Percentiles rank a stretch among this genome's conserved stretches.
Evolutionary conservation across 2,329 filamentous ascomycete species (phyloP).

Genomic region (Xylogone sp.): DNA sequence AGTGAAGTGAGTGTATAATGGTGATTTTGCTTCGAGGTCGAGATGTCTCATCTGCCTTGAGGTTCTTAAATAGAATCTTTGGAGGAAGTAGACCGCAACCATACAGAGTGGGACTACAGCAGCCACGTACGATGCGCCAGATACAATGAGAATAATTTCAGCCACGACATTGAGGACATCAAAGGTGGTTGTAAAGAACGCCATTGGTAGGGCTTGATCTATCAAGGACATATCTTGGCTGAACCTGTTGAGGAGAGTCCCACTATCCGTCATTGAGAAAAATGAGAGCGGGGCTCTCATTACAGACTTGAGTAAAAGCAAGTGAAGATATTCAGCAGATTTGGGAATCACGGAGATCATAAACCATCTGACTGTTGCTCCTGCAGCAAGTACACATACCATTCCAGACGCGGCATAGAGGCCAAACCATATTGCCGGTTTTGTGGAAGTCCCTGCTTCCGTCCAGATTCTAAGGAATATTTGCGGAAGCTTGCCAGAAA

Average conservation of each 20-base stretch:
- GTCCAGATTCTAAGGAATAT: too few species aligned
- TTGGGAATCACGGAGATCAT: too few species aligned
- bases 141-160: conserved; percentile 35
- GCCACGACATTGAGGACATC: background rate
- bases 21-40: conserved; percentile 41
- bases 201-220: background rate
- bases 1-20: conserved; percentile 44
- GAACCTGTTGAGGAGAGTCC: conserved; percentile 3
- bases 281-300: background rate
- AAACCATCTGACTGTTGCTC: too few species aligned
- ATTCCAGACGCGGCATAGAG: too few species aligned
- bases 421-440: too few species aligned
- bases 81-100: conserved; percentile 18
- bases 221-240: conserved; percentile 1
- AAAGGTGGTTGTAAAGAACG: background rate
- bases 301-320: background rate
- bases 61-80: conserved; percentile 42
- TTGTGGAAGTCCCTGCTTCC: background rate
- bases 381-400: too few species aligned
- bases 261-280: background rate
- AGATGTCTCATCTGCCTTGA: conserved; percentile 46
- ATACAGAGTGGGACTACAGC: conserved; percentile 19
- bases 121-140: conserved; percentile 21
- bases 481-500: too few species aligned
- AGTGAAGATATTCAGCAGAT: background rate